Evolutionary conservation across 2,329 filamentous ascomycete genomes (phyloP), one percentile per base, ranked within the genome.

Genomic region (Immersiporthe knoxdaviesiana): DNA sequence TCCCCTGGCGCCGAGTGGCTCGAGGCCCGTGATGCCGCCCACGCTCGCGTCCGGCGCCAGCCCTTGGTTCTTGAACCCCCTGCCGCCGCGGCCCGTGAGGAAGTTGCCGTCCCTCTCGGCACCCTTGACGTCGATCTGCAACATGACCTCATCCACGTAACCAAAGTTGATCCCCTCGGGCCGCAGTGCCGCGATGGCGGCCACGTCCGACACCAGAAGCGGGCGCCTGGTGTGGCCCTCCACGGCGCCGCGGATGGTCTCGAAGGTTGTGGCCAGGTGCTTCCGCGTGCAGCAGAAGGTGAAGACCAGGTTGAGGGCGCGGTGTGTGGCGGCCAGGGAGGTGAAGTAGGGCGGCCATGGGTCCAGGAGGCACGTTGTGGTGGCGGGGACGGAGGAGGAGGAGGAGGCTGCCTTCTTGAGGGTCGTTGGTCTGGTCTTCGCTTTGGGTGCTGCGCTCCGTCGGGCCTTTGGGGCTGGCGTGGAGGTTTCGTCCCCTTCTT

Each of bases 251-350:
- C 90, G 93, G 61, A 99, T 92, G 7, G 91, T 97, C 21, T 96
- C 92, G 73, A 97, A 93, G 0, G 95, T 97, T 0, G 96, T 98
- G 0, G 92, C 90, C 37, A 98, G 85, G 75, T 98, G 92, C 77
- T 97, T 97, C 60, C 96, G 90, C 1, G 95, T 95, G 77, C 90
- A 96, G 81, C 93, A 97, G 77, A 99, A 98, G 0, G 96, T 98
- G 75, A 93, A 97, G 0, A 98, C 93, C 1, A 98, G 82, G 74
- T 97, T 99, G 70, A 99, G 81, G 1, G 96, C 95, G 71, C 90
- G 88, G 77, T 98, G 92, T 0, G 90, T 92, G 77, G 90, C 90
- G 35, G 91, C 89, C 11, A 98, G 84, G 56, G 84, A 83, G 68
- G 88, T 90, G 78, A 98, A 92, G 60, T 86, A 83, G 1, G 88